A percentile compares a stretch with the other conserved stretches of the same genome.
Evolutionary conservation across 2,329 filamentous ascomycete species (phyloP).

Genomic region (Microcyclosporella mali): DNA sequence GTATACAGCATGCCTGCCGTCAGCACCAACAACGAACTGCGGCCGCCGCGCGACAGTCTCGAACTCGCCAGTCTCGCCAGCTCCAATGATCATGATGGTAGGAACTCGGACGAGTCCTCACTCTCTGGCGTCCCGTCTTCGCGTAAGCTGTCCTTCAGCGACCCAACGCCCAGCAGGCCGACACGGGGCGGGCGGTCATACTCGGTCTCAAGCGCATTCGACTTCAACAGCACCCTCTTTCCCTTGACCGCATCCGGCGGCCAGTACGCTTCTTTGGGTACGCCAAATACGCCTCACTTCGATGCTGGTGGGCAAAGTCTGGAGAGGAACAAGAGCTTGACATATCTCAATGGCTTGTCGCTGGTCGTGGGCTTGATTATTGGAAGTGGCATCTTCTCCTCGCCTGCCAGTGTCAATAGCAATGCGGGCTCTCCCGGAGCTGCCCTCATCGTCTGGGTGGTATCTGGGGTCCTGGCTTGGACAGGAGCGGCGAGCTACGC

Average conservation of each 20-base stretch:
- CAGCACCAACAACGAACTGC: constrained; percentile 4
- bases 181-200: constrained; percentile 50
- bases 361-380: constrained; percentile 91
- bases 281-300: constrained; percentile 55
- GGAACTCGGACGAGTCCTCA: constrained; percentile 65
- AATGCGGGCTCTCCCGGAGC: constrained; percentile 90
- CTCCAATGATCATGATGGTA: constrained; percentile 55
- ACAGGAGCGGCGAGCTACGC: constrained; percentile 93
- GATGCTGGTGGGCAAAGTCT: constrained; percentile 50
- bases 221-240: constrained; percentile 89
- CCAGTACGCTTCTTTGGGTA: constrained; percentile 76
- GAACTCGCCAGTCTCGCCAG: constrained; percentile 94
- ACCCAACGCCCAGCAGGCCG: constrained; percentile 36
- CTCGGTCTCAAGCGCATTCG: constrained; percentile 87
- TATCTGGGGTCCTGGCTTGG: constrained; percentile 91
- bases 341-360: constrained; percentile 87
- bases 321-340: constrained; percentile 93
- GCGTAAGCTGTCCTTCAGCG: constrained; percentile 78
- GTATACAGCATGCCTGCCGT: too few relatives aligned
- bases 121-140: constrained; percentile 81
- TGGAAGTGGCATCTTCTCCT: constrained; percentile 93
- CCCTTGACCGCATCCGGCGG: constrained; percentile 70
- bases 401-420: constrained; percentile 83
- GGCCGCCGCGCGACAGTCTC: constrained; percentile 72
- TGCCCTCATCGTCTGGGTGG: constrained; percentile 80